phyloP scores from a whole-genome alignment of 192 early-diverging fungal genomes.

The Backusella circina region DNA sequence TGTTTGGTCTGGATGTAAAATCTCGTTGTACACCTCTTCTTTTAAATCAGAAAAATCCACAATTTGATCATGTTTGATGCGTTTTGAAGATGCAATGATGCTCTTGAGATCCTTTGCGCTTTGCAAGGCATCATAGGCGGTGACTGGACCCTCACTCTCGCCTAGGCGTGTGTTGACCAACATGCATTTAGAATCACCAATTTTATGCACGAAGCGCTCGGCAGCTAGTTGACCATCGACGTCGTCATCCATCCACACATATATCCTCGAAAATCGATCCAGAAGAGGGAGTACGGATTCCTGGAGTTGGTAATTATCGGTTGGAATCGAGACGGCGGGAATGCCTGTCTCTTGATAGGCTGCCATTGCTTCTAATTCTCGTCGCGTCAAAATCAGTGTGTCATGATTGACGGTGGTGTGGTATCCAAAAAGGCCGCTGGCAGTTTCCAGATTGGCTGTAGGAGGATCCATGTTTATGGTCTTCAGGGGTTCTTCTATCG shows the following conservation, averaged over 20 bases:
- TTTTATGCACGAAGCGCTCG: constrained; percentile 55
- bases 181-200: constrained; percentile 61
- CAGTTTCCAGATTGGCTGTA: constrained; percentile 5
- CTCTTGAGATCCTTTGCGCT: constrained; percentile 33
- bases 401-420: constrained; percentile 41
- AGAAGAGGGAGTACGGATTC: constrained; percentile 53
- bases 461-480: constrained; percentile 49
- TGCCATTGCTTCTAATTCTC: constrained; percentile 65
- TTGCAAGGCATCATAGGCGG: constrained; percentile 50
- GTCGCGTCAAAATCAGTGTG: constrained; percentile 53
- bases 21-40: constrained; percentile 61
- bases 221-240: constrained; percentile 58
- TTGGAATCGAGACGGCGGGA: constrained; percentile 55
- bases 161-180: constrained; percentile 47
- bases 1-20: constrained; percentile 61
- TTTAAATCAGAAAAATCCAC: constrained; percentile 56
- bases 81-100: constrained; percentile 44
- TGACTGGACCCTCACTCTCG: constrained; percentile 43
- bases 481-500: constrained; percentile 28
- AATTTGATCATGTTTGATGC: constrained; percentile 63
- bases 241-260: constrained; percentile 69
- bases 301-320: constrained; percentile 52
- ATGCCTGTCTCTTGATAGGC: constrained; percentile 64
- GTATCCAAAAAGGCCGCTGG: constrained; percentile 61
- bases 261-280: constrained; percentile 61